Percentiles rank a stretch among this genome's conserved stretches.
These are phyloP conservation scores for Paraphoma chrysanthemicola DNA, from an alignment of 2,329 filamentous ascomycete genomes.

Conservation along the genomic window DNA sequence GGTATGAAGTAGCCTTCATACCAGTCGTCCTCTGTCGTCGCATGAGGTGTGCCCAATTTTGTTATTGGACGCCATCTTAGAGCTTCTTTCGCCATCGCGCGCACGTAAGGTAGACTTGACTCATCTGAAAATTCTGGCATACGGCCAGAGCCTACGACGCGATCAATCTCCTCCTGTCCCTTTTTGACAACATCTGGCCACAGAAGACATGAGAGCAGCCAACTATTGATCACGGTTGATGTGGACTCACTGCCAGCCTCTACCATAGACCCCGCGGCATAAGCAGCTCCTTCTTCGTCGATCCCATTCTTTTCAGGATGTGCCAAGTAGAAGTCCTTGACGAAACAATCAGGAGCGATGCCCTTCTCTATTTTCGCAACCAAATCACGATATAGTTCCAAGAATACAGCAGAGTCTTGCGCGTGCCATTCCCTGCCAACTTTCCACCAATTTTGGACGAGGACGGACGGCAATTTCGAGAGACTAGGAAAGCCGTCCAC, in stretches of 20 bases:
- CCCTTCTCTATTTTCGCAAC: too few species aligned
- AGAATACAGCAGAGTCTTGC: too few species aligned
- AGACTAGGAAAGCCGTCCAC: too few species aligned
- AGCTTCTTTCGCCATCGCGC: slow-evolving; percentile 37
- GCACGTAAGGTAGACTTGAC: slow-evolving; percentile 32
- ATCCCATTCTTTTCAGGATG: too few species aligned
- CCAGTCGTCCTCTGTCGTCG: slow-evolving; percentile 53
- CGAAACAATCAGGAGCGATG: too few species aligned
- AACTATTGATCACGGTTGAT: slow-evolving; percentile 14
- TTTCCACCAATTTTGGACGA: too few species aligned
- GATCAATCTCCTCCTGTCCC: slow-evolving; percentile 27
- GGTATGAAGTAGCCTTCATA: slow-evolving; percentile 59
- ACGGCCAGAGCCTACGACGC: slow-evolving; percentile 21
- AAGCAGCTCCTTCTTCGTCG: too few species aligned
- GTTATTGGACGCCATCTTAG: slow-evolving; percentile 45
- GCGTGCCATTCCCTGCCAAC: too few species aligned
- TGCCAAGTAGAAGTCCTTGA: too few species aligned
- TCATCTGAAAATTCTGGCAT: slow-evolving; percentile 31
- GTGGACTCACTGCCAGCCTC: slow-evolving; percentile 33
- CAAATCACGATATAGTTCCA: too few species aligned
- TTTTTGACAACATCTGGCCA: slow-evolving; percentile 13
- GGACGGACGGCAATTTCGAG: too few species aligned
- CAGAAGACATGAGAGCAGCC: slow-evolving; percentile 21
- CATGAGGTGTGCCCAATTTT: slow-evolving; percentile 54
- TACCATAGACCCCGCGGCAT: too few species aligned